Percentiles rank a stretch among this genome's conserved stretches.
Conservation (phyloP, 306 rosid species). For the Psophocarpus tetragonolobus region DNA sequence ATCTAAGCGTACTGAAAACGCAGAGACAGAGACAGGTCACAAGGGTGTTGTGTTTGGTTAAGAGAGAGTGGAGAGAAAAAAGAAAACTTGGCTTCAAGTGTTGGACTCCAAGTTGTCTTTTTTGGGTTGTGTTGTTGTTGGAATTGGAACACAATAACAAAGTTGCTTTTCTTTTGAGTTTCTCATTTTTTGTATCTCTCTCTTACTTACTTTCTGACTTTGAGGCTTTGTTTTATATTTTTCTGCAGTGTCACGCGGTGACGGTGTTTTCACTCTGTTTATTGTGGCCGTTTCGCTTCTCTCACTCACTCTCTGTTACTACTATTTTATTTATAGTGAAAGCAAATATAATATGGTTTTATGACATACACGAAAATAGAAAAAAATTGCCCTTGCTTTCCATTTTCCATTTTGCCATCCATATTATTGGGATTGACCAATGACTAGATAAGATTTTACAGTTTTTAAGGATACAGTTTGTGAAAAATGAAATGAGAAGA, state of each 20-base stretch:
- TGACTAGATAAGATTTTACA: neutral
- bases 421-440: neutral
- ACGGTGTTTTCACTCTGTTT: neutral
- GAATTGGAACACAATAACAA: slow-evolving; percentile 35
- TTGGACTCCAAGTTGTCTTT: slow-evolving; percentile 23
- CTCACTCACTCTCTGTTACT: neutral
- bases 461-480: neutral
- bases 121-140: slow-evolving; percentile 34
- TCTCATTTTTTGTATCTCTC: neutral
- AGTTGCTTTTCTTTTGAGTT: slow-evolving; percentile 51
- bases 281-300: neutral
- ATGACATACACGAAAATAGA: neutral
- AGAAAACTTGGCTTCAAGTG: slow-evolving; percentile 7
- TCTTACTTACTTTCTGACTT: slow-evolving; percentile 19
- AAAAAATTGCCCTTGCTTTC: neutral
- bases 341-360: neutral
- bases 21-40: slow-evolving; percentile 31
- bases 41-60: slow-evolving; percentile 18
- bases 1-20: slow-evolving; percentile 42
- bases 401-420: neutral
- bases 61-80: neutral
- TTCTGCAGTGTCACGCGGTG: slow-evolving; percentile 5
- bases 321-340: neutral
- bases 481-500: too few species aligned
- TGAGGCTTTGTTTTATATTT: neutral